Percentiles rank a stretch among this genome's conserved stretches.
These are phyloP conservation scores for Cucumis melo DNA, from an alignment of 306 rosid species.

Conservation along the genomic window DNA sequence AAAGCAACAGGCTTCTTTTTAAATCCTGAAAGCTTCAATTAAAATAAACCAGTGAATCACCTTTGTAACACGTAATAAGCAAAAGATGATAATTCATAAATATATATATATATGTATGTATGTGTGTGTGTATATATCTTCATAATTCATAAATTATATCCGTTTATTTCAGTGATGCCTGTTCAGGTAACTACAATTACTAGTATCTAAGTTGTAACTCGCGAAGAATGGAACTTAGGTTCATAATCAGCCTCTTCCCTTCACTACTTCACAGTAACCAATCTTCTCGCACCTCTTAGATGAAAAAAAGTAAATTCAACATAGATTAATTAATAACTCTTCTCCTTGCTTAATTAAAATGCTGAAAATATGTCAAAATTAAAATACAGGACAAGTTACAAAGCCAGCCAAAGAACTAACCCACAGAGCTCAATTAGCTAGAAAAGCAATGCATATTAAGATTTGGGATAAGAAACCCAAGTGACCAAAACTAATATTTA, in stretches of 20 bases:
- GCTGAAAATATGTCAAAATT: neutral
- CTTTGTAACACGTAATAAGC: neutral
- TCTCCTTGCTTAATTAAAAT: neutral
- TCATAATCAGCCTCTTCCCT: neutral
- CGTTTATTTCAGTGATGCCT: neutral
- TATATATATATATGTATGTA: too few species aligned
- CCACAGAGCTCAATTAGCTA: neutral
- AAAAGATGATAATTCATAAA: neutral
- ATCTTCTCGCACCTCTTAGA: neutral
- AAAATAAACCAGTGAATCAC: slow-evolving; percentile 23
- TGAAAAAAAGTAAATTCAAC: neutral
- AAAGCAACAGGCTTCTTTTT: slow-evolving; percentile 47
- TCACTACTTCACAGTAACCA: neutral
- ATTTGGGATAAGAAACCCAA: neutral
- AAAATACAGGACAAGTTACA: neutral
- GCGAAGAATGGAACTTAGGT: neutral
- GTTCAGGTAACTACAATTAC: neutral
- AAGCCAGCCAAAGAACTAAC: neutral
- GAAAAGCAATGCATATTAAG: neutral
- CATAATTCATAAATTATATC: neutral
- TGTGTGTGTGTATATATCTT: neutral
- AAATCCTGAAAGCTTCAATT: slow-evolving; percentile 53
- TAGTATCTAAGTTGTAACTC: neutral
- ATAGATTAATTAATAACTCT: neutral
- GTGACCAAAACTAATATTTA: neutral